A percentile compares a stretch with the other conserved stretches of the same genome.
phyloP scores from a whole-genome alignment of 768 basidiomycete species.

The Mycena kentingensis region DNA sequence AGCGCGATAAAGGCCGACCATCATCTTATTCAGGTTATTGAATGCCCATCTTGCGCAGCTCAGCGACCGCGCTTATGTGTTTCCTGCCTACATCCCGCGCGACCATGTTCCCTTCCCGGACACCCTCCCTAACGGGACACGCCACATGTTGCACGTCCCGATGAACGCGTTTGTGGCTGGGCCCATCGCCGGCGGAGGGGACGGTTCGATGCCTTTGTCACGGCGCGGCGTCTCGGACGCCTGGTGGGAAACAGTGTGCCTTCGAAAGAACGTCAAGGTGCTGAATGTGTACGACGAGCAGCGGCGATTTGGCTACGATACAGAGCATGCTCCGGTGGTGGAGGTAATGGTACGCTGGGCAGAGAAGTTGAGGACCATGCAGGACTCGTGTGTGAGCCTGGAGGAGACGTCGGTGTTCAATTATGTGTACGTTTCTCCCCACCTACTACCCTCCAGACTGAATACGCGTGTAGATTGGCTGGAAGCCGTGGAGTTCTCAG shows the following conservation, averaged over 20 bases:
- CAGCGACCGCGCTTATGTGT: constrained; percentile 5
- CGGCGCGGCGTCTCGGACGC: constrained; percentile 2
- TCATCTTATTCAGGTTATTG: constrained; percentile 3
- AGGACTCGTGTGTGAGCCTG: constrained; percentile 2
- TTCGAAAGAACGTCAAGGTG: neutral
- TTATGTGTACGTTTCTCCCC: constrained; percentile 4
- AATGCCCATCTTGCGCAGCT: constrained; percentile 15
- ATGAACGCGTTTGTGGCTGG: constrained; percentile 17
- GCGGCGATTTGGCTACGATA: neutral
- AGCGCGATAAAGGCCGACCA: neutral
- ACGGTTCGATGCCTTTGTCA: neutral
- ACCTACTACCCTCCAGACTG: neutral
- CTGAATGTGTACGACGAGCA: neutral
- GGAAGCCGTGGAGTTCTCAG: neutral
- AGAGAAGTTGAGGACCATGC: neutral
- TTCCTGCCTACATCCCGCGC: constrained; percentile 5
- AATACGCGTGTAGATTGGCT: neutral
- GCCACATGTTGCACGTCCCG: constrained; percentile 6
- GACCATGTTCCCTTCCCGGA: constrained; percentile 18
- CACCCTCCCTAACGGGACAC: constrained; percentile 3
- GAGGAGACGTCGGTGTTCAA: constrained; percentile 1
- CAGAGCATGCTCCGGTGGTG: neutral
- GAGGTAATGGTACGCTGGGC: constrained; percentile 9
- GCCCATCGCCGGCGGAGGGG: constrained; percentile 9
- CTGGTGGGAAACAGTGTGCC: constrained; percentile 9